Base-by-base conservation (phyloP, 2,329 filamentous ascomycete species). In the Sporothrix pallida region DNA sequence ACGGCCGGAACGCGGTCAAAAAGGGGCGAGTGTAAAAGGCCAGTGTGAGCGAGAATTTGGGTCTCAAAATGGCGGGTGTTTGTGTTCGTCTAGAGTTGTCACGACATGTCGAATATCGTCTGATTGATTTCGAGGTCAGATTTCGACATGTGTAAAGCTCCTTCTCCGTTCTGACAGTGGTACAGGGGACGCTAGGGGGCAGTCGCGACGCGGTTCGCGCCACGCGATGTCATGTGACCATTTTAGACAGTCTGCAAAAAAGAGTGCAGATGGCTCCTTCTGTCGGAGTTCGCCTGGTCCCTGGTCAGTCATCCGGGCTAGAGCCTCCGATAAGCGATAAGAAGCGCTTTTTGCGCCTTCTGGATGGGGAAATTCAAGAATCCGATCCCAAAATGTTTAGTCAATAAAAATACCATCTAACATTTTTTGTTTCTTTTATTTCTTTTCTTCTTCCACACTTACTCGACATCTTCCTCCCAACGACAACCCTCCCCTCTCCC, bases 201-300 rank as follows among this genome's bases (percentile, higher is more conserved):
- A 54, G 65, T 50, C 69, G 69, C 54, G 69, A 26, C 69, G 69
- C 20, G 68, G 26, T 58, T 63, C 60, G 60, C 46, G 48, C 20
- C 65, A 52, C 68, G 52, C 68, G 52, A 26, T 20, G n/a, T 70
- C 68, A 70, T 58, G 68, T 70, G 68, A 70, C 67, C 50, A 42
- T 26, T 54, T 56, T 56, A 70, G 52, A 52, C 48, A 6, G 17
- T 52, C 50, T 52, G 2, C 50, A 52, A 52, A 52, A 52, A 31
- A 31, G 5, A 31, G 31, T 5, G 3, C 5, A 2, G 31, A 2
- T 31, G 3, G 31, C 31, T 31, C 31, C 31, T 31, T 2, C 31
- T 15, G 2, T 26, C 60, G 60, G 31, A 37, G 60, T 63, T 63
- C 62, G 62, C 17, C 46, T 23, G 46, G 23, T 42, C 26, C 67